Conservation (phyloP, 164 flowering plant species). For the Macadamia integrifolia region DNA sequence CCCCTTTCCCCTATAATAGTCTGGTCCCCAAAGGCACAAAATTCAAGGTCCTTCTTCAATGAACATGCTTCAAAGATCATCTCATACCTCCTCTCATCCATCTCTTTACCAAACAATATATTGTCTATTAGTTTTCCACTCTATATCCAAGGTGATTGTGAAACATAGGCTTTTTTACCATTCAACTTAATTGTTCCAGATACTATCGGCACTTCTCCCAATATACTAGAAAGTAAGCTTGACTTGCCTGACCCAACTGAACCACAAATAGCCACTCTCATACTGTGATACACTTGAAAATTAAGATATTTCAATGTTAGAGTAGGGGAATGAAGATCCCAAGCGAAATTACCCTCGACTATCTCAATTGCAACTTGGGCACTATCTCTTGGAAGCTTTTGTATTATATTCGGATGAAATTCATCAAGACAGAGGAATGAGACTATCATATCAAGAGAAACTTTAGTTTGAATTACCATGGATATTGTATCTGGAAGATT, state of each 20-base stretch:
- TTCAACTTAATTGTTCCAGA: conserved; percentile 48
- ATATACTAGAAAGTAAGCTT: too few species aligned
- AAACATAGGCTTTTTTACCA: conserved; percentile 79
- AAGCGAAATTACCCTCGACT: conserved; percentile 32
- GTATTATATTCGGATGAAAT: conserved; percentile 24
- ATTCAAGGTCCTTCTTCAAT: too few species aligned
- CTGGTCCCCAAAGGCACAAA: too few species aligned
- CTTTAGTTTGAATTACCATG: too few species aligned
- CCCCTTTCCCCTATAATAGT: too few species aligned
- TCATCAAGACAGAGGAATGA: too few species aligned
- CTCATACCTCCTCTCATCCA: conserved; percentile 64
- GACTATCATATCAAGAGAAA: too few species aligned
- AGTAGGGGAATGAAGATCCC: conserved; percentile 20
- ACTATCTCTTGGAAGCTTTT: conserved; percentile 37
- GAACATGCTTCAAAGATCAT: conserved; percentile 12
- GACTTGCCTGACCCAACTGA: too few species aligned
- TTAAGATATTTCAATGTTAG: conserved; percentile 38
- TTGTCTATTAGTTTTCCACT: conserved; percentile 83
- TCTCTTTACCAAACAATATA: conserved; percentile 68
- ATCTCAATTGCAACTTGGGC: conserved; percentile 53
- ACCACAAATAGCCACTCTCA: too few species aligned
- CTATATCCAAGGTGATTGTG: conserved; percentile 91
- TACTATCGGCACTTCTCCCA: conserved; percentile 8
- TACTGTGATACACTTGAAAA: too few species aligned
- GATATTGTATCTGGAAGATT: too few species aligned